A percentile compares a stretch with the other conserved stretches of the same genome.
Conservation (phyloP, 345 rosid species). For the Noccaea bulbosa region DNA sequence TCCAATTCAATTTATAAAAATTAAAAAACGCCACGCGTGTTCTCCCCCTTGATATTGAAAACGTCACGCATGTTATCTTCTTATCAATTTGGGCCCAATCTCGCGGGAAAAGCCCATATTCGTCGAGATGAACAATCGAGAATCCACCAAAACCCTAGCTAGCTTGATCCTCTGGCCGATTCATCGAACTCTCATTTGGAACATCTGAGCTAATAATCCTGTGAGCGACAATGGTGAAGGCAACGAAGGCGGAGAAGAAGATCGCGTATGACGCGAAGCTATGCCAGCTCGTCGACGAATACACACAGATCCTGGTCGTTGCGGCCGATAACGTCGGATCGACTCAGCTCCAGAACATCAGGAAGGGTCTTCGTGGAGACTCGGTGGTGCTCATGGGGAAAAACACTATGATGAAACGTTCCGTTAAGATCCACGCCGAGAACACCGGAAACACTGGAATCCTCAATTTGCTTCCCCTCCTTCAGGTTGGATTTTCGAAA, state of each 20-base stretch:
- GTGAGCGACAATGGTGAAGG: slow-evolving; percentile 42
- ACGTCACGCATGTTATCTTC: slow-evolving; percentile 19
- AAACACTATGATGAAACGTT: slow-evolving; percentile 93
- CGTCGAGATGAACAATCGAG: slow-evolving; percentile 23
- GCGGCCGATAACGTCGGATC: slow-evolving; percentile 91
- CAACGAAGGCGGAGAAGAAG: slow-evolving; percentile 79
- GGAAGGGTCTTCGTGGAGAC: slow-evolving; percentile 81
- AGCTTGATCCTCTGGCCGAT: not conserved
- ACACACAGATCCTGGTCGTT: slow-evolving; percentile 69
- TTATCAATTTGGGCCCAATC: slow-evolving; percentile 1
- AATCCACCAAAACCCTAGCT: slow-evolving; percentile 36
- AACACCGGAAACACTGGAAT: slow-evolving; percentile 62
- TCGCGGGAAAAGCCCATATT: slow-evolving; percentile 8
- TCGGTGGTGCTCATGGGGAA: slow-evolving; percentile 87
- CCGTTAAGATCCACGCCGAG: slow-evolving; percentile 76
- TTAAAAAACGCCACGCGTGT: slow-evolving; percentile 11
- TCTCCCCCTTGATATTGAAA: not conserved
- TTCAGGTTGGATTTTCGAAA: slow-evolving; percentile 58
- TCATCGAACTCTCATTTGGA: not conserved
- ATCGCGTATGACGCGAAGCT: slow-evolving; percentile 74
- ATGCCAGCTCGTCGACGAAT: slow-evolving; percentile 74
- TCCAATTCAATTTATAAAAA: not conserved
- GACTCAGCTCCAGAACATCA: slow-evolving; percentile 79
- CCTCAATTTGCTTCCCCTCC: slow-evolving; percentile 75
- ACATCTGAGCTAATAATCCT: not conserved